phyloP scores from a whole-genome alignment of 23 red algal genomes.

The Cyanidiococcus yangmingshanensis region DNA sequence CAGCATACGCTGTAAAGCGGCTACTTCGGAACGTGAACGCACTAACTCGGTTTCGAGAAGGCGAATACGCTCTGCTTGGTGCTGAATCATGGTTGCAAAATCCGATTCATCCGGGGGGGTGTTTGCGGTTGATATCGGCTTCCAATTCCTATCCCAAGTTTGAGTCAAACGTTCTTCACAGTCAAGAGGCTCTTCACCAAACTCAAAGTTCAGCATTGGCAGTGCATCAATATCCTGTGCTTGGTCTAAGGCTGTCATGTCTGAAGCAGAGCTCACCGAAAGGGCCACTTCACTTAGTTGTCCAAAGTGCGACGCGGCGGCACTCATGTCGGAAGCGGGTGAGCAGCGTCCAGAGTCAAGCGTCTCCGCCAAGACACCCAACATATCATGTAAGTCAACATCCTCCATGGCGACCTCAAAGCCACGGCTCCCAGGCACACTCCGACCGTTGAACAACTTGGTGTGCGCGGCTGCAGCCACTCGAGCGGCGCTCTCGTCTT shows the following conservation, averaged over 20 bases:
- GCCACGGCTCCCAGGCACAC: too few relatives aligned
- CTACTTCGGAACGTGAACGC: not conserved
- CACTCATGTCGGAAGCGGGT: not conserved
- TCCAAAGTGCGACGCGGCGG: not conserved
- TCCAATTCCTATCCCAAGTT: not conserved
- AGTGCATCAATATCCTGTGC: not conserved
- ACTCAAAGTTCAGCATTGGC: not conserved
- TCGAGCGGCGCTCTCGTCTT: too few relatives aligned
- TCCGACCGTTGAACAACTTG: too few relatives aligned
- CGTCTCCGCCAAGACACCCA: not conserved
- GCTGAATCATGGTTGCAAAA: not conserved
- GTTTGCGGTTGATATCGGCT: not conserved
- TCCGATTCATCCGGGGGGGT: not conserved
- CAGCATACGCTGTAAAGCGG: conserved; percentile 5
- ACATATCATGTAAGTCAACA: not conserved
- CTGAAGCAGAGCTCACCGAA: not conserved
- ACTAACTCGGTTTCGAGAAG: not conserved
- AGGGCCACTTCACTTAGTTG: not conserved
- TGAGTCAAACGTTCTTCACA: not conserved
- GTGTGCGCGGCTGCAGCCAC: too few relatives aligned
- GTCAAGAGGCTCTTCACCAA: not conserved
- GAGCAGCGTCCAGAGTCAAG: not conserved
- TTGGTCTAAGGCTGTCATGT: not conserved
- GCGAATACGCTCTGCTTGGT: not conserved
- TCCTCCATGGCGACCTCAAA: not conserved